phyloP scores from a whole-genome alignment of 1,284 basidiomycete genomes.

The Cystobasidium slooffiae region DNA sequence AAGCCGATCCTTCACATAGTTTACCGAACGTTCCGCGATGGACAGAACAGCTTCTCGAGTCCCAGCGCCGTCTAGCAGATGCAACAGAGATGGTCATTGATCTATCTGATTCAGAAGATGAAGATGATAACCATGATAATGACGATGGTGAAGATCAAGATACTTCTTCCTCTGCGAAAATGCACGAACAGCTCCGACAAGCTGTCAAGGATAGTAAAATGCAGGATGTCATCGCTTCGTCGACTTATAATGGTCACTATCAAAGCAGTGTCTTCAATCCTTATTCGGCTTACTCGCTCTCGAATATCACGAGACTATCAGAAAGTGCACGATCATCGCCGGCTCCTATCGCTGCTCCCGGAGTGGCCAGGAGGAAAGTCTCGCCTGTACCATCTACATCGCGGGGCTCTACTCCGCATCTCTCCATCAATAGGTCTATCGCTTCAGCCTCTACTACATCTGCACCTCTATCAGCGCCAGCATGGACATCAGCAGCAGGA shows the following conservation, averaged over 20 bases:
- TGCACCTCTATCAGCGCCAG: not conserved
- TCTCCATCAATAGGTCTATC: not conserved
- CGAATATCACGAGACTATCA: not conserved
- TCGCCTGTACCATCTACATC: slow-evolving; percentile 13
- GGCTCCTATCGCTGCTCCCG: not conserved
- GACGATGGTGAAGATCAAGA: not conserved
- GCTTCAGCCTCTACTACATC: not conserved
- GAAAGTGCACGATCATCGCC: slow-evolving; percentile 7
- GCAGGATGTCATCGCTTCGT: not conserved
- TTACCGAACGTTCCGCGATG: slow-evolving; percentile 36
- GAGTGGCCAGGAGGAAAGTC: not conserved
- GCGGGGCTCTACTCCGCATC: not conserved
- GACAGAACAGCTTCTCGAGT: slow-evolving; percentile 16
- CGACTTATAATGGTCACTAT: slow-evolving; percentile 3
- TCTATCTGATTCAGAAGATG: slow-evolving; percentile 40
- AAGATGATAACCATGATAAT: slow-evolving; percentile 11
- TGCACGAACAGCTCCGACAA: not conserved
- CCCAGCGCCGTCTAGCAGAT: not conserved
- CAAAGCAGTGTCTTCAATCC: not conserved
- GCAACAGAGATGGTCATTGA: slow-evolving; percentile 29
- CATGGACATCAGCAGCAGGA: no score
- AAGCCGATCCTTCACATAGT: slow-evolving; percentile 33
- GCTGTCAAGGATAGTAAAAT: not conserved
- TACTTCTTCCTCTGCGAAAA: not conserved
- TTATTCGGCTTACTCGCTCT: slow-evolving; percentile 1